Evolutionary conservation across 495 filamentous ascomycete species (phyloP).

Genomic region (Tuber melanosporum): DNA sequence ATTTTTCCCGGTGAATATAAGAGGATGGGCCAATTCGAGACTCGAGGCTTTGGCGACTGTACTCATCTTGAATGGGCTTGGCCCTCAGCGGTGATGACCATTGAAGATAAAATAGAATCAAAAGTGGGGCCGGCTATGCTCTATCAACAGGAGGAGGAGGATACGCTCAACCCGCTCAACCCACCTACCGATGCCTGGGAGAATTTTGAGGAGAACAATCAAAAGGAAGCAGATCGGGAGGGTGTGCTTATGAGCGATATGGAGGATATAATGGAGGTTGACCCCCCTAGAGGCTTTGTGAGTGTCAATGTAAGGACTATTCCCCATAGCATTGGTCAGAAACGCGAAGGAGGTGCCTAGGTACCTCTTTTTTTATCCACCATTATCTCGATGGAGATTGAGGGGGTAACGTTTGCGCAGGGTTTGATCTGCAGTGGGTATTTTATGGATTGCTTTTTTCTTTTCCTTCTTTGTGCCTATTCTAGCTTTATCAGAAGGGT

Average conservation of each 20-base stretch:
- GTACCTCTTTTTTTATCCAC: neutral
- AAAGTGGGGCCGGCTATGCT: neutral
- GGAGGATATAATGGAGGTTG: neutral
- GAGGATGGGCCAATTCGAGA: slow-evolving; percentile 2
- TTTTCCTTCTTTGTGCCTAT: neutral
- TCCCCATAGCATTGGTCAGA: neutral
- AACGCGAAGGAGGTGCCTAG: neutral
- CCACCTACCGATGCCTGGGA: neutral
- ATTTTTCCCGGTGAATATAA: neutral
- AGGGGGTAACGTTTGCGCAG: neutral
- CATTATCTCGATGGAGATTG: neutral
- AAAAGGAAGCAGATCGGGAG: neutral
- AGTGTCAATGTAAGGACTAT: neutral
- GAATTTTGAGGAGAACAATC: neutral
- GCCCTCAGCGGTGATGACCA: neutral
- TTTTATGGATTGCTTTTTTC: neutral
- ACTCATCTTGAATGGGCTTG: neutral
- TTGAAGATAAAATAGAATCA: neutral
- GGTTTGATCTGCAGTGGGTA: neutral
- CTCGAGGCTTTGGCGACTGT: neutral
- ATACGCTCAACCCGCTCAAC: neutral
- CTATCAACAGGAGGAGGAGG: neutral
- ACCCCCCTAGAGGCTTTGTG: neutral
- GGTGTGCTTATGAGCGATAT: neutral
- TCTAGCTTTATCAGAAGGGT: neutral